Percentiles rank a stretch among this genome's conserved stretches.
Evolutionary conservation across 495 filamentous ascomycete species (phyloP).

Genomic region (Amorphotheca resinae): DNA sequence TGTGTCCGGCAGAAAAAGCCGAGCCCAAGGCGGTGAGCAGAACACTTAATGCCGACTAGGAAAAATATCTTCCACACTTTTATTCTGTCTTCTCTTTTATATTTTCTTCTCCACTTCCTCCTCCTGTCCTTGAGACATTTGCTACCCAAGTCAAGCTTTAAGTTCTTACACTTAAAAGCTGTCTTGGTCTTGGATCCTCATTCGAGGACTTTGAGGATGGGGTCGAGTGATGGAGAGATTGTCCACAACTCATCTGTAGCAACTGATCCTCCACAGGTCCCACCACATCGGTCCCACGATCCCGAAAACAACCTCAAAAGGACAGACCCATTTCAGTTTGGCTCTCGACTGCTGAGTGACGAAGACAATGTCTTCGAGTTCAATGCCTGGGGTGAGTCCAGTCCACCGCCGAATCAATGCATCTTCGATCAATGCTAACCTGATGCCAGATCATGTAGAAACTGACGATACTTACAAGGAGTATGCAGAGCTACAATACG

Average conservation of each 20-base stretch:
- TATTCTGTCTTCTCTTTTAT: no score
- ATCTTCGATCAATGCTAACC: no score
- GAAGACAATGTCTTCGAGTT: slow-evolving; percentile 83
- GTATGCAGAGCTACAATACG: slow-evolving; percentile 69
- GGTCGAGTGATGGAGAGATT: slow-evolving; percentile 9
- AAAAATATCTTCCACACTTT: no score
- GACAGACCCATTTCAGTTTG: slow-evolving; percentile 88
- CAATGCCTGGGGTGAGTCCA: slow-evolving; percentile 97
- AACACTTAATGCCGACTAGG: no score
- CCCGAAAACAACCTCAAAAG: slow-evolving; percentile 59
- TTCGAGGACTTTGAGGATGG: slow-evolving; percentile 10
- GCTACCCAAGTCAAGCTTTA: no score
- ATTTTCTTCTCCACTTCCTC: no score
- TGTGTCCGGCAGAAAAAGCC: no score
- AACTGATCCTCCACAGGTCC: slow-evolving; percentile 16
- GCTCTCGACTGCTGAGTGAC: slow-evolving; percentile 69
- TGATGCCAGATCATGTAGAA: slow-evolving; percentile 92
- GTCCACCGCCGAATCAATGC: no score
- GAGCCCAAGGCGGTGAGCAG: no score
- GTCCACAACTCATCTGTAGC: slow-evolving; percentile 7
- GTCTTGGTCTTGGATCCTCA: no score
- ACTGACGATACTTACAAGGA: slow-evolving; percentile 72
- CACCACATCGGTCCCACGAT: slow-evolving; percentile 42
- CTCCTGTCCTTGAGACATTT: no score
- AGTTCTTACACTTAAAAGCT: no score